Percentiles rank a stretch among this genome's conserved stretches.
phyloP scores from a whole-genome alignment of 495 filamentous ascomycete species.

The Neurospora discreta region DNA sequence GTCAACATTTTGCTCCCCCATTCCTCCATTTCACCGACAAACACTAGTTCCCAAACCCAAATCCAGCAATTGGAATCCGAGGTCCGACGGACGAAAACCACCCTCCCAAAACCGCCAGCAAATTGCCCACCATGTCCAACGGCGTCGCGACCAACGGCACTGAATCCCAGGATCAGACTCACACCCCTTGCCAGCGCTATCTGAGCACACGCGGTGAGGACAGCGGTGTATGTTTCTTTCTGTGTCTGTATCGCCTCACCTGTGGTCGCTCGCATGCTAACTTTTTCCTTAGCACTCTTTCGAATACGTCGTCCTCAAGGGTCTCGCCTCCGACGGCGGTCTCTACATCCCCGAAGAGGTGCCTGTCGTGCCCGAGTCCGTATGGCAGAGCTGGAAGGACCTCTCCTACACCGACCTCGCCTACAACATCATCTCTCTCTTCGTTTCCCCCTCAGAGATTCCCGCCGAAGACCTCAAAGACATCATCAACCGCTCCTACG shows the following conservation, averaged over 20 bases:
- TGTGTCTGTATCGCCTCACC: background rate
- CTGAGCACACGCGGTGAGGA: constrained; percentile 71
- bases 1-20: background rate
- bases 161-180: constrained; percentile 19
- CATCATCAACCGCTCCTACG: constrained; percentile 72
- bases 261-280: background rate
- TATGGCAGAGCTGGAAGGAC: constrained; percentile 64
- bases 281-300: constrained; percentile 61
- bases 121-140: constrained; percentile 15
- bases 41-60: background rate
- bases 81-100: background rate
- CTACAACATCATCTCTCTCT: constrained; percentile 62
- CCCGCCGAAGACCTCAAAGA: constrained; percentile 63
- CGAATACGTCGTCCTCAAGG: constrained; percentile 83
- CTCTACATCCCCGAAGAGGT: constrained; percentile 84
- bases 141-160: constrained; percentile 12
- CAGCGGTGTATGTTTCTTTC: constrained; percentile 51
- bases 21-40: background rate
- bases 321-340: constrained; percentile 77
- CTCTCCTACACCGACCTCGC: constrained; percentile 71
- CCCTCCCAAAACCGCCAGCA: background rate
- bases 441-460: constrained; percentile 75
- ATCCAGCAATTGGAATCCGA: background rate
- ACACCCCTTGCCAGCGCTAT: constrained; percentile 63
- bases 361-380: constrained; percentile 41